These are phyloP conservation scores for Blepharisma stoltei DNA, from an alignment of 73 alveolate species.

Conservation along the genomic window DNA sequence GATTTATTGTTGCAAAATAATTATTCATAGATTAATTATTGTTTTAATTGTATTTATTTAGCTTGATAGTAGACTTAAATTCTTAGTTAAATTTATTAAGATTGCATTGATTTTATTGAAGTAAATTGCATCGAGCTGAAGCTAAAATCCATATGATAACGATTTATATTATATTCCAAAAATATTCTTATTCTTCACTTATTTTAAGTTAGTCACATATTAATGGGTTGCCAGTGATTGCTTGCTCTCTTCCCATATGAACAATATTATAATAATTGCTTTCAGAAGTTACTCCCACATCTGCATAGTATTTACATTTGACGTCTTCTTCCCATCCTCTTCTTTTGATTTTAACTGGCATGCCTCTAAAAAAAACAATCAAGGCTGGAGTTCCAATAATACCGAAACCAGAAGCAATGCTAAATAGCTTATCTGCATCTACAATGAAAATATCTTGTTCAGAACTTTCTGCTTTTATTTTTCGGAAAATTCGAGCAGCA, in stretches of 20 bases:
- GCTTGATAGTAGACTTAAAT: too few species aligned
- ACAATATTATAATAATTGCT: conserved; percentile 7
- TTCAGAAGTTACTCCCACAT: conserved; percentile 15
- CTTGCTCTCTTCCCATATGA: background rate
- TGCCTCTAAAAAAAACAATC: conserved; percentile 19
- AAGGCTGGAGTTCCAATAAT: conserved; percentile 19
- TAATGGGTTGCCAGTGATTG: background rate
- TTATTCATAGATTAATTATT: too few species aligned
- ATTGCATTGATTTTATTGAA: too few species aligned
- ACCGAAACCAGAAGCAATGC: conserved; percentile 8
- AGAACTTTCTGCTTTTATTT: background rate
- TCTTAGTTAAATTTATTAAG: too few species aligned
- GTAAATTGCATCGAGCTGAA: too few species aligned
- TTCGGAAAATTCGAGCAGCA: background rate
- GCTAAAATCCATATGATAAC: too few species aligned
- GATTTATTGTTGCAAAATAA: too few species aligned
- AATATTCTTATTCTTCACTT: too few species aligned
- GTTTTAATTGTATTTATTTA: too few species aligned
- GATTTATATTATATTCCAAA: too few species aligned
- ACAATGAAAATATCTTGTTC: conserved; percentile 7
- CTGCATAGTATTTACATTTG: conserved; percentile 10
- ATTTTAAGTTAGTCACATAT: background rate
- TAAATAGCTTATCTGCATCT: background rate
- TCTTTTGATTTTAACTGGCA: conserved; percentile 20
- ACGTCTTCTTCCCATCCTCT: conserved; percentile 30